Evolutionary conservation across 306 rosid genomes (phyloP).

Genomic region (Prunus mume): DNA sequence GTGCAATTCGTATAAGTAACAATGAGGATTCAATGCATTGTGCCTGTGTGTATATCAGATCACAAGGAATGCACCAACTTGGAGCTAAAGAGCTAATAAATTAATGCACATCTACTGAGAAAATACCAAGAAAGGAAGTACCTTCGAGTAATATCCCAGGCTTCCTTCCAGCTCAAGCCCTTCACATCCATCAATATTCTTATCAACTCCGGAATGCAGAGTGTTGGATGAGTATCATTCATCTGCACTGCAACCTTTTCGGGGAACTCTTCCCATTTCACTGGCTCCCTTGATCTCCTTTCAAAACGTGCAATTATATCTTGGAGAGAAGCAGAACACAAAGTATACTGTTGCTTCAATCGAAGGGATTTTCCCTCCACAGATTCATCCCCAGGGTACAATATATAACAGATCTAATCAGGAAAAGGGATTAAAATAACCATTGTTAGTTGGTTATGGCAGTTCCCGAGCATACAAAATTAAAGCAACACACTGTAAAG

Average conservation of each 20-base stretch:
- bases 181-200: conserved; percentile 82
- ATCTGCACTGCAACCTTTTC: conserved; percentile 95
- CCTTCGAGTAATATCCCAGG: conserved; percentile 91
- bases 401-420: conserved; percentile 72
- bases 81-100: not conserved
- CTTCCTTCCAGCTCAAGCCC: conserved; percentile 86
- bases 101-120: not conserved
- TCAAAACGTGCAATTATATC: conserved; percentile 84
- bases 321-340: conserved; percentile 97
- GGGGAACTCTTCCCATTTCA: conserved; percentile 80
- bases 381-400: conserved; percentile 95
- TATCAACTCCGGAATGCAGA: conserved; percentile 94
- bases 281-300: conserved; percentile 63
- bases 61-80: not conserved
- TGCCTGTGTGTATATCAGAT: too few relatives aligned
- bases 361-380: conserved; percentile 84
- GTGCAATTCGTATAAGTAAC: not conserved
- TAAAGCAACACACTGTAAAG: not conserved
- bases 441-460: not conserved
- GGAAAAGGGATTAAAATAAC: conserved; percentile 2
- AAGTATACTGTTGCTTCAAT: conserved; percentile 88
- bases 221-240: conserved; percentile 98
- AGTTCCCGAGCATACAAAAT: not conserved
- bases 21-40: too few relatives aligned
- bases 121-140: conserved; percentile 10